Evolutionary conservation across 2,329 filamentous ascomycete species (phyloP), one percentile per base, ranked within the genome.

Genomic region (Pseudogymnoascus sp.): DNA sequence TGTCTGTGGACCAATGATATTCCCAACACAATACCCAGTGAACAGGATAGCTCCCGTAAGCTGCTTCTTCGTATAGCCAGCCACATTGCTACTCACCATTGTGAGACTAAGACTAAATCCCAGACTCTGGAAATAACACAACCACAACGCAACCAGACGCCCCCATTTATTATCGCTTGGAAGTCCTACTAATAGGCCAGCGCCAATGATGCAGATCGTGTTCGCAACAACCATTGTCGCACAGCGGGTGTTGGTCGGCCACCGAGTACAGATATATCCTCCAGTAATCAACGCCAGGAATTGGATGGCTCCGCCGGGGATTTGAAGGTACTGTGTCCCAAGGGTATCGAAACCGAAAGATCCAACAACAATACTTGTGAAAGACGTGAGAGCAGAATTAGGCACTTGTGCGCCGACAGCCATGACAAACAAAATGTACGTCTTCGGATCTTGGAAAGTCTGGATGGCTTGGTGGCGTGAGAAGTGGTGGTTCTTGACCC

Each of bases 271-370:
- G 23, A 85, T 73, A 60, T 76, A 77, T 15, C 82, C 82, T 1
- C 81, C 81, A 1, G 74, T 67, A 6, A 86, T 70, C 0, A 84
- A 74, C 0, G 82, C 78, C 0, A 83, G 67, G 67, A 85, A 83
- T 65, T 85, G 82, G 0, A 86, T 78, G 0, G 79, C 82, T 19
- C 82, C 83, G 15, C 82, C 83, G 0, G 83, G 83, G 62, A 87
- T 86, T 66, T 85, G 82, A 9, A 86, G 78, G 64, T 84, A 83
- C 65, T 84, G 82, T 0, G 80, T 80, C 3, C 79, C 78, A 1
- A 91, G 87, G 65, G 90, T 90, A 1, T 90, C 76, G 0, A 87
- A 87, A 0, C 87, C 87, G 70, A 90, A 90, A 0, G 87, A 87
- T 33, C 81, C 83, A 10, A 90, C 84, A 7, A 87, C 88, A 11